Conservation (phyloP, 495 filamentous ascomycete genomes). For the Poronia punctata region DNA sequence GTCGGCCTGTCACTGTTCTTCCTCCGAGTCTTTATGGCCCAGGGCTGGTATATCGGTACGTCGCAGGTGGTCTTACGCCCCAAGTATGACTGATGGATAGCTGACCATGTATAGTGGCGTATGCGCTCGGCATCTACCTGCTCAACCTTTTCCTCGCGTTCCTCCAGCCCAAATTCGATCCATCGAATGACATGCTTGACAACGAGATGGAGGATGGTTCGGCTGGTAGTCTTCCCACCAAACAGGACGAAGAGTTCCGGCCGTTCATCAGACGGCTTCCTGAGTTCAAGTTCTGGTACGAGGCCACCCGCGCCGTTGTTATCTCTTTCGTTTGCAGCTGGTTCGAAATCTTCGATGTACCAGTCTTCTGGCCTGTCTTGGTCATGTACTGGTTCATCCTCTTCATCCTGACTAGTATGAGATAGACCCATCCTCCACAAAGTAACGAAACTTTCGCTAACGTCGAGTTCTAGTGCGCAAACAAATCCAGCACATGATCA, state of each 20-base stretch:
- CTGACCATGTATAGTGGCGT: constrained; percentile 59
- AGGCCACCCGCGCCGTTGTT: constrained; percentile 76
- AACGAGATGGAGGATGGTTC: constrained; percentile 93
- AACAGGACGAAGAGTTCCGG: constrained; percentile 92
- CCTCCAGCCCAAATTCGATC: constrained; percentile 97
- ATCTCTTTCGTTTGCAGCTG: constrained; percentile 86
- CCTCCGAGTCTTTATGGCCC: constrained; percentile 77
- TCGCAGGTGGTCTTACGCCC: neutral
- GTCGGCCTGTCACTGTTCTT: constrained; percentile 74
- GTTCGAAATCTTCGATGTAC: constrained; percentile 90
- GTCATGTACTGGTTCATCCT: constrained; percentile 98
- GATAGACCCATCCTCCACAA: neutral
- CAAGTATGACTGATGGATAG: neutral
- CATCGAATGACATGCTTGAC: constrained; percentile 82
- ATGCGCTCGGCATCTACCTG: constrained; percentile 97
- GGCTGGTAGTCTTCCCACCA: constrained; percentile 72
- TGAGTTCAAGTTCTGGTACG: constrained; percentile 99
- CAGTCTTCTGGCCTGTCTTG: constrained; percentile 97
- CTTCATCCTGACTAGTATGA: constrained; percentile 87
- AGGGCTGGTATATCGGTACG: constrained; percentile 98
- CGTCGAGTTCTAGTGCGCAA: constrained; percentile 63
- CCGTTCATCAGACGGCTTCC: constrained; percentile 93
- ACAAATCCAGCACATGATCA: constrained; percentile 99
- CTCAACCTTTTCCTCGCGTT: constrained; percentile 99
- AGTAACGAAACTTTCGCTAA: constrained; percentile 16